Evolutionary conservation across 2,329 filamentous ascomycete genomes (phyloP).

Genomic region (Trichoderma atroviride): DNA sequence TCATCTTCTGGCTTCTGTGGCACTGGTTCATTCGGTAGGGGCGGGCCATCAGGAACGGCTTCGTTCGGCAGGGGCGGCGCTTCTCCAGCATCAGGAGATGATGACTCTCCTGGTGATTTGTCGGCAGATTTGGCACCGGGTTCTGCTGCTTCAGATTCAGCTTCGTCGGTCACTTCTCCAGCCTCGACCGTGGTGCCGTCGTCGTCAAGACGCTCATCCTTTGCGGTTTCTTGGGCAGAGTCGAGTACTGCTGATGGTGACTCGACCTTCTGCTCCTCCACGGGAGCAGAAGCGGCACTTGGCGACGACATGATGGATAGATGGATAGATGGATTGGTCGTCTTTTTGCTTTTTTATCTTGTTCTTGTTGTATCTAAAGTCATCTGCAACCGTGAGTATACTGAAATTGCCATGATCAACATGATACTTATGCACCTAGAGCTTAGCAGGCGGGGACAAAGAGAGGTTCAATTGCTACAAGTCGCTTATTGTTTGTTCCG

Average conservation of each 20-base stretch:
- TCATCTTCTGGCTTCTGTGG: slow-evolving; percentile 61
- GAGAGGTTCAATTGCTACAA: slow-evolving; percentile 17
- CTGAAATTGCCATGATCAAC: slow-evolving; percentile 38
- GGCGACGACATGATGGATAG: slow-evolving; percentile 24
- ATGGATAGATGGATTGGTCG: background rate
- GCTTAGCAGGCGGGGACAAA: slow-evolving; percentile 35
- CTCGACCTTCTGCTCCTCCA: slow-evolving; percentile 16
- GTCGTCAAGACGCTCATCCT: slow-evolving; percentile 31
- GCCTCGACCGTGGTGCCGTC: slow-evolving; percentile 26
- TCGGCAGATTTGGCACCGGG: slow-evolving; percentile 22
- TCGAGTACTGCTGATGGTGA: slow-evolving; percentile 28
- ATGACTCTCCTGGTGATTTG: slow-evolving; percentile 11
- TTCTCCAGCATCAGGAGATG: slow-evolving; percentile 29
- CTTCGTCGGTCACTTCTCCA: slow-evolving; percentile 28
- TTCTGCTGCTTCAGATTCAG: slow-evolving; percentile 27
- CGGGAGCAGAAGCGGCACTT: slow-evolving; percentile 7
- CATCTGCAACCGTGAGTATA: slow-evolving; percentile 45
- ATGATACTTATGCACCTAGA: slow-evolving; percentile 46
- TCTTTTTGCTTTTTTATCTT: slow-evolving; percentile 3
- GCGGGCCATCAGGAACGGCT: slow-evolving; percentile 38
- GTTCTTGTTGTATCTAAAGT: slow-evolving; percentile 31
- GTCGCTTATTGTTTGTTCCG: slow-evolving; percentile 15
- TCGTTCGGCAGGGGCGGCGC: slow-evolving; percentile 45
- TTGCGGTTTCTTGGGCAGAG: slow-evolving; percentile 13
- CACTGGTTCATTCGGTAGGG: slow-evolving; percentile 47